Evolutionary conservation across 1,284 basidiomycete genomes (phyloP), one percentile per base, ranked within the genome.

Genomic region (Stygiomarasmius scandens): DNA sequence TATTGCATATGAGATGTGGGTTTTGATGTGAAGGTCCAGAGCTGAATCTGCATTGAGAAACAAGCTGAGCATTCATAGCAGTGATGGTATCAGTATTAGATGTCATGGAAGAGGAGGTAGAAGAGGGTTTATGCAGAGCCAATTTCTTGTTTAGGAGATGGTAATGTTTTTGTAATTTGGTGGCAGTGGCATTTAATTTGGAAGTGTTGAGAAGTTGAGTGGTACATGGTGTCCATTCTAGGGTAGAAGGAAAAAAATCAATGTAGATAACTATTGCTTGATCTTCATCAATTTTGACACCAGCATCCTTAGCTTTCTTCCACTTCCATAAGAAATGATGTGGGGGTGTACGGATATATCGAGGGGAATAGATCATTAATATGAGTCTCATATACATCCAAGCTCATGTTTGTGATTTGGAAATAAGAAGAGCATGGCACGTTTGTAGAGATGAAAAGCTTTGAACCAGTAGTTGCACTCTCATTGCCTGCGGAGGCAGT

Each of bases 221-320:
- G 4, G 43, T 52, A 27, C 20, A 19, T 10, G 27, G 14, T 4
- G 8, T 14, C 51, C 51, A 53, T 14, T 14, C 22, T 5, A 22
- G 32, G n/a, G n/a, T n/a, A n/a, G n/a, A n/a, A n/a, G 51, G 51
- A 25, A 53, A 53, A 3, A 36, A 53, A 19, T 53, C 51, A 32
- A 53, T n/a, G 24, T 43, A 45, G 16, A 53, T 43, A 34, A 22
- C 23, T 14, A 23, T 23, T 19, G 36, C 34, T 25, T 53, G 51
- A 2, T n/a, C 20, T 12, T 27, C 3, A n/a, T 11, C 22, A 14
- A 56, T 52, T 1, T 14, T 34, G 3, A 38, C 36, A 11, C 49
- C 55, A 45, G 24, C 22, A 46, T 56, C 38, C 11, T 34, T 45
- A 3, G 55, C 55, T 12, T 45, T 25, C 27, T 56, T 56, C 25